Evolutionary conservation across 2,329 filamentous ascomycete species (phyloP).

Genomic region (Coniochaeta ligniaria): DNA sequence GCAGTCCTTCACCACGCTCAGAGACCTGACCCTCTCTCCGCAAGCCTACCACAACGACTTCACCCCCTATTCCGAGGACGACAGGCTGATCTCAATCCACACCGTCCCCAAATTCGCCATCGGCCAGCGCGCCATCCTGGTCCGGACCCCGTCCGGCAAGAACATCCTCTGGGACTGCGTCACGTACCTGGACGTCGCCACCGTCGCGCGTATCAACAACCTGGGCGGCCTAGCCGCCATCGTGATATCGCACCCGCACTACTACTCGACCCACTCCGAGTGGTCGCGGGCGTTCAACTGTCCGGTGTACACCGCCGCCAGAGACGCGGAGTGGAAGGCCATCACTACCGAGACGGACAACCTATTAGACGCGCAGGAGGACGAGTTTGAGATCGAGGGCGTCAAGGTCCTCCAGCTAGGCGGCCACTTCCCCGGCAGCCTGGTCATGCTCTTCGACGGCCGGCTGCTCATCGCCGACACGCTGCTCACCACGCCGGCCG

Average conservation of each 20-base stretch:
- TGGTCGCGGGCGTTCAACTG: constrained; percentile 66
- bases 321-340: constrained; percentile 60
- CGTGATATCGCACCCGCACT: constrained; percentile 75
- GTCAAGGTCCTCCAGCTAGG: constrained; percentile 62
- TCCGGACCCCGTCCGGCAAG: constrained; percentile 51
- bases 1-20: constrained; percentile 59
- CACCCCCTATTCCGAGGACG: constrained; percentile 34
- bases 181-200: constrained; percentile 59
- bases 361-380: background rate
- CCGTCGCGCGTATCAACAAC: constrained; percentile 46
- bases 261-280: constrained; percentile 68
- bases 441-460: constrained; percentile 55
- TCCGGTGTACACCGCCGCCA: constrained; percentile 59
- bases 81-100: constrained; percentile 34
- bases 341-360: constrained; percentile 27
- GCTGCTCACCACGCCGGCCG: constrained; percentile 61
- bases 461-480: constrained; percentile 72
- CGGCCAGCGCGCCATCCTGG: constrained; percentile 65
- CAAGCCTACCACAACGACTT: constrained; percentile 40
- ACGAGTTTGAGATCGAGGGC: constrained; percentile 24
- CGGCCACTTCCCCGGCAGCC: constrained; percentile 72
- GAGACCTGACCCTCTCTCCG: constrained; percentile 22
- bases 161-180: constrained; percentile 80
- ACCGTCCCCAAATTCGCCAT: constrained; percentile 60
- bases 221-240: constrained; percentile 65